Evolutionary conservation across 78 protist genomes (phyloP).

Genomic region (Diacronema lutheri): DNA sequence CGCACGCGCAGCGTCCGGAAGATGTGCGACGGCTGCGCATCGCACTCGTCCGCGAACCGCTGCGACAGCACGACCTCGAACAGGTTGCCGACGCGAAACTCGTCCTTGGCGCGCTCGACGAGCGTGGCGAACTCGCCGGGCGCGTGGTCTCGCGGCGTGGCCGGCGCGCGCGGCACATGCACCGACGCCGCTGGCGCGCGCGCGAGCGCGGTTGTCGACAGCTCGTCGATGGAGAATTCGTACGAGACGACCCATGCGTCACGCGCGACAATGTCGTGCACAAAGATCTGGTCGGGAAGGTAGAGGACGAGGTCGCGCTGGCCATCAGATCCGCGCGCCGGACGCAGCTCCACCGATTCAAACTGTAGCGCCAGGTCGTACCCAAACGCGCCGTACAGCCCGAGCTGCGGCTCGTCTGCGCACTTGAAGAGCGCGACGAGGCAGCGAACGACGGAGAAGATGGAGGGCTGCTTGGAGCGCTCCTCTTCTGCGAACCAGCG

Average conservation of each 20-base stretch:
- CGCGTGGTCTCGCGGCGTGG: not conserved
- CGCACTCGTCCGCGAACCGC: not conserved
- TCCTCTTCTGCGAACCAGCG: conserved; percentile 35
- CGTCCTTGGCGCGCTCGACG: conserved; percentile 29
- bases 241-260: not conserved
- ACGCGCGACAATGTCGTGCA: not conserved
- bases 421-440: not conserved
- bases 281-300: conserved; percentile 27
- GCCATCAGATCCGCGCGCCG: not conserved
- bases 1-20: conserved; percentile 18
- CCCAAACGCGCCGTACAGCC: conserved; percentile 48
- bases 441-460: conserved; percentile 39
- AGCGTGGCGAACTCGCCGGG: conserved; percentile 1
- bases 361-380: conserved; percentile 44
- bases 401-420: conserved; percentile 18
- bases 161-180: not conserved
- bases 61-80: conserved; percentile 29
- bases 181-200: not conserved
- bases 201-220: not conserved
- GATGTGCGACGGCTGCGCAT: not conserved
- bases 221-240: conserved; percentile 7
- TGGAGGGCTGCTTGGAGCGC: conserved; percentile 36
- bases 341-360: not conserved
- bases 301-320: conserved; percentile 33
- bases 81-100: conserved; percentile 35